Conservation (phyloP, 2,329 filamentous ascomycete genomes). For the Aspergillus brasiliensis region DNA sequence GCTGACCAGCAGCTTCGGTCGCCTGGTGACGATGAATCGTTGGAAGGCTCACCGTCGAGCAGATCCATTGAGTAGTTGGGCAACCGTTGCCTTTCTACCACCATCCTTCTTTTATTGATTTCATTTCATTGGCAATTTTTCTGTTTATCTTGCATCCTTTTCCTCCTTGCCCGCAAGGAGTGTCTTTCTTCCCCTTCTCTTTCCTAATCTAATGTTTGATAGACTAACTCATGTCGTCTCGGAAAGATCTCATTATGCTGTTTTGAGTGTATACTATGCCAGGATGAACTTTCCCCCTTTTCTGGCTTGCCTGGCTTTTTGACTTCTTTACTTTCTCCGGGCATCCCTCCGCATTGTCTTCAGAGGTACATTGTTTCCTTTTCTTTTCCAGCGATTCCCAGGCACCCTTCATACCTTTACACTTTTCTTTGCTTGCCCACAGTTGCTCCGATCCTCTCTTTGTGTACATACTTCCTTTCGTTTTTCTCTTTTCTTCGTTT, state of each 20-base stretch:
- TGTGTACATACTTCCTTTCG: conserved; percentile 33
- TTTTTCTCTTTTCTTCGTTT: conserved; percentile 19
- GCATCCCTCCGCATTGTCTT: neutral
- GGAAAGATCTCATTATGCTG: conserved; percentile 25
- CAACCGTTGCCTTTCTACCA: conserved; percentile 11
- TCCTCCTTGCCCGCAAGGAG: neutral
- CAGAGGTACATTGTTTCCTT: conserved; percentile 21
- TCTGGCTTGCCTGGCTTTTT: neutral
- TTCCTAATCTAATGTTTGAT: conserved; percentile 39
- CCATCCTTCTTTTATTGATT: neutral
- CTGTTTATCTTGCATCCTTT: neutral
- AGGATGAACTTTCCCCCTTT: neutral
- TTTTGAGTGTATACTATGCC: conserved; percentile 24
- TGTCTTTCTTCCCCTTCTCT: conserved; percentile 1
- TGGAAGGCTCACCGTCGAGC: conserved; percentile 26
- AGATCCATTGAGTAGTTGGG: conserved; percentile 29
- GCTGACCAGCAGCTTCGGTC: conserved; percentile 25
- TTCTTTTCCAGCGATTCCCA: conserved; percentile 12
- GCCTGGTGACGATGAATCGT: conserved; percentile 22
- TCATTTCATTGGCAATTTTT: neutral
- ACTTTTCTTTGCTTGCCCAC: conserved; percentile 2
- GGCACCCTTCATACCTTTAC: neutral
- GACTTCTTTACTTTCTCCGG: conserved; percentile 6
- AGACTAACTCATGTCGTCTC: conserved; percentile 33
- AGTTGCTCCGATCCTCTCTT: conserved; percentile 5